Evolutionary conservation across 805 yeast species (phyloP).

Genomic region (Jamesozyma rosinii): DNA sequence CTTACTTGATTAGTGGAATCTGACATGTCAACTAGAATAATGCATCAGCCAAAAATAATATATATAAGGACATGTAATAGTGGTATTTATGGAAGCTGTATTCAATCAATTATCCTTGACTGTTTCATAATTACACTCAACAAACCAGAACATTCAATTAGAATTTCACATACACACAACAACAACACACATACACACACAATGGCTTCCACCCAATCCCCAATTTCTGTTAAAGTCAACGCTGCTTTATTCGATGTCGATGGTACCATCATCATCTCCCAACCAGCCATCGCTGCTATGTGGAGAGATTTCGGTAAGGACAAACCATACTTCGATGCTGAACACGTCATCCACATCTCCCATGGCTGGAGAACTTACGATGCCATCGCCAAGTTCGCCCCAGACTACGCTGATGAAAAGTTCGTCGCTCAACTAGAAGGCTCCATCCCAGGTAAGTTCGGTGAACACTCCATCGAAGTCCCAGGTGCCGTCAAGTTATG

Average conservation of each 20-base stretch:
- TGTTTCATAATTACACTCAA: not conserved
- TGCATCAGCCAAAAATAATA: no score
- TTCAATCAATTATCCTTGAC: no score
- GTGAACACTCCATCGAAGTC: conserved; percentile 63
- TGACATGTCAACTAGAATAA: not conserved
- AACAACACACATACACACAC: not conserved
- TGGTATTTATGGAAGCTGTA: no score
- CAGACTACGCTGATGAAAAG: conserved; percentile 59
- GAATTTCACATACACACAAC: not conserved
- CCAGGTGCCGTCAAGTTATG: conserved; percentile 66
- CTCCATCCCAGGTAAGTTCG: conserved; percentile 61
- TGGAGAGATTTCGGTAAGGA: conserved; percentile 67
- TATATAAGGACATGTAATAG: no score
- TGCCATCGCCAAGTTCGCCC: conserved; percentile 63
- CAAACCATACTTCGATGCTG: conserved; percentile 60
- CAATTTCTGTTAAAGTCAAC: conserved; percentile 31
- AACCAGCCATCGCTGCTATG: conserved; percentile 71
- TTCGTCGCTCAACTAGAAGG: conserved; percentile 61
- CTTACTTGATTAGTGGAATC: not conserved
- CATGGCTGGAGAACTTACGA: conserved; percentile 84
- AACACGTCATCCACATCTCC: conserved; percentile 59
- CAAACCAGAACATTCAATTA: not conserved
- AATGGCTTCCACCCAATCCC: conserved; percentile 24
- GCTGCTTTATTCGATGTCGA: conserved; percentile 72
- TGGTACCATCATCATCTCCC: conserved; percentile 78